phyloP scores from a whole-genome alignment of 108 stramenopile species.

The Schizochytrium sp. region DNA sequence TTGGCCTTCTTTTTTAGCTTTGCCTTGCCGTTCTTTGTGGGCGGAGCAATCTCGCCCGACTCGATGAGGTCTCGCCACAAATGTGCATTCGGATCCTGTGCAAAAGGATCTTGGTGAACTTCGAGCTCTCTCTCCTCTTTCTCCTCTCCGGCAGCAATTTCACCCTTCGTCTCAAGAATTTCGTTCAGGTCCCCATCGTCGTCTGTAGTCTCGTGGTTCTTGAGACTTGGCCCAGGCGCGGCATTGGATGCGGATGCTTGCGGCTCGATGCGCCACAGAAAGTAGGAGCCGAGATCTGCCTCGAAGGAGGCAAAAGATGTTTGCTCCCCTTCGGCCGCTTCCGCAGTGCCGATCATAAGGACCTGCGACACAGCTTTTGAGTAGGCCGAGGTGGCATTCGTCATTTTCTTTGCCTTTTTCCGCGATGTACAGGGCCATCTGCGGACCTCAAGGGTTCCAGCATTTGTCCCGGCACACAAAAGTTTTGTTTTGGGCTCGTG shows the following conservation, averaged over 20 bases:
- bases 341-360: not conserved
- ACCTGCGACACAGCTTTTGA: not conserved
- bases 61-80: not conserved
- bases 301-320: not conserved
- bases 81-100: not conserved
- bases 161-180: not conserved
- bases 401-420: not conserved
- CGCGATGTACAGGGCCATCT: not conserved
- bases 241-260: not conserved
- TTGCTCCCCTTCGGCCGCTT: too few relatives aligned
- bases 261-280: not conserved
- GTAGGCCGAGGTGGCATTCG: not conserved
- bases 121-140: not conserved
- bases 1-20: not conserved
- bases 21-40: not conserved
- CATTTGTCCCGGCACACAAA: not conserved
- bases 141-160: not conserved
- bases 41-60: not conserved
- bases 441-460: not conserved
- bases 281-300: not conserved
- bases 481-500: not conserved
- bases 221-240: too few relatives aligned
- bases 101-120: not conserved
- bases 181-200: not conserved
- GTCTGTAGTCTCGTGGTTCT: too few relatives aligned